Evolutionary conservation across 331 rosid genomes (phyloP).

Genomic region (Quercus lobata): DNA sequence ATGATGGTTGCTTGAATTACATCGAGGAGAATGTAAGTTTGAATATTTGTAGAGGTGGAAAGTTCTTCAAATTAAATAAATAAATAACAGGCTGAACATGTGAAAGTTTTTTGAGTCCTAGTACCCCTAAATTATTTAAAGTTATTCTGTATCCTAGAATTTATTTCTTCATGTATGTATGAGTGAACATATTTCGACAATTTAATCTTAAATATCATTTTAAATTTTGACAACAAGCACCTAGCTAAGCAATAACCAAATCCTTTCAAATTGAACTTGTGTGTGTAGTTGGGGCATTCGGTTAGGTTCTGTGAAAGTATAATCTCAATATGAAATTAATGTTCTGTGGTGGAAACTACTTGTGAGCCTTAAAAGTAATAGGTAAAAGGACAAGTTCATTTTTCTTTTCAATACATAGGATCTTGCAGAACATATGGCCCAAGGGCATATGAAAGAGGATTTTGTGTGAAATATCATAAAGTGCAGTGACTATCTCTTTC

Average conservation of each 20-base stretch:
- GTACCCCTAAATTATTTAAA: too few species aligned
- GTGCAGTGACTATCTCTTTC: background rate
- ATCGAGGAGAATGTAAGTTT: constrained; percentile 36
- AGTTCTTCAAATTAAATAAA: too few species aligned
- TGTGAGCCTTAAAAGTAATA: background rate
- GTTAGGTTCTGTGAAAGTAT: too few species aligned
- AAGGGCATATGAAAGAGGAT: background rate
- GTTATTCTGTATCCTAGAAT: too few species aligned
- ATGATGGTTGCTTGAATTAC: constrained; percentile 40
- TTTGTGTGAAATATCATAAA: background rate
- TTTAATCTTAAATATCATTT: background rate
- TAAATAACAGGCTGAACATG: too few species aligned
- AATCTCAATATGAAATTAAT: too few species aligned
- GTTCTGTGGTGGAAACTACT: background rate
- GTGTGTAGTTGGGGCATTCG: too few species aligned
- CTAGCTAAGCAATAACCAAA: background rate
- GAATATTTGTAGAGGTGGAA: background rate
- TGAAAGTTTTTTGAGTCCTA: too few species aligned
- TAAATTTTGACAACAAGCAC: background rate
- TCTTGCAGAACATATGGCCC: background rate
- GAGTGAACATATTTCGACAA: background rate
- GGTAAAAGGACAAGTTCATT: background rate
- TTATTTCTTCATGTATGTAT: too few species aligned
- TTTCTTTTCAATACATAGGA: background rate
- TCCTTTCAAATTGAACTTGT: too few species aligned